Evolutionary conservation across 2,329 filamentous ascomycete genomes (phyloP).

Genomic region (Biscogniauxia marginata): DNA sequence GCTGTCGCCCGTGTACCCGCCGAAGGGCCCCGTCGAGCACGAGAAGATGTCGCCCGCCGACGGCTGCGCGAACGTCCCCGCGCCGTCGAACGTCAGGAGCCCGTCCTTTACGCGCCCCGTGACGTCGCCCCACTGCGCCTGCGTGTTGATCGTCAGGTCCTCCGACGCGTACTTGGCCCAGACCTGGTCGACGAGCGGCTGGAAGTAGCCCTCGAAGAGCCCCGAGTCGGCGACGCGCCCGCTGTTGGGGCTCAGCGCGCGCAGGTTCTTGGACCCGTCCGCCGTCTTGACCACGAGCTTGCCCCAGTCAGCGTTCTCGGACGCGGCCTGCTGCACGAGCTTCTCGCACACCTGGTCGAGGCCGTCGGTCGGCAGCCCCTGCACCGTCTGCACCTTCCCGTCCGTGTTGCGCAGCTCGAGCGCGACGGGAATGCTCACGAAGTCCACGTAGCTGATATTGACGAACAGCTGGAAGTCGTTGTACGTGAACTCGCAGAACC

Average conservation of each 20-base stretch:
- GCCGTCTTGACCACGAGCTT: slow-evolving; percentile 46
- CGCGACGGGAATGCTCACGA: slow-evolving; percentile 64
- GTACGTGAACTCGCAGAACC: slow-evolving; percentile 69
- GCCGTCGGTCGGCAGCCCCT: slow-evolving; percentile 48
- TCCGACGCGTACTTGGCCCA: slow-evolving; percentile 48
- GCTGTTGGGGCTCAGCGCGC: slow-evolving; percentile 54
- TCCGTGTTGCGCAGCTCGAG: slow-evolving; percentile 49
- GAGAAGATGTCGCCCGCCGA: slow-evolving; percentile 37
- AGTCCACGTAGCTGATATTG: slow-evolving; percentile 75
- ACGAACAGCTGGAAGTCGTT: slow-evolving; percentile 61
- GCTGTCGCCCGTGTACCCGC: slow-evolving; percentile 38
- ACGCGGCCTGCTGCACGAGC: slow-evolving; percentile 44
- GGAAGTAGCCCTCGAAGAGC: slow-evolving; percentile 52
- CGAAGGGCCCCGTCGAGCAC: slow-evolving; percentile 53
- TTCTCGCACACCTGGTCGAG: slow-evolving; percentile 44
- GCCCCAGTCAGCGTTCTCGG: slow-evolving; percentile 51
- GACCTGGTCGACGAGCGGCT: slow-evolving; percentile 48
- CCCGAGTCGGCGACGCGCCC: slow-evolving; percentile 42
- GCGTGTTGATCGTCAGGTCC: slow-evolving; percentile 53
- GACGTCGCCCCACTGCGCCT: slow-evolving; percentile 50
- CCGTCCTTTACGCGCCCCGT: slow-evolving; percentile 40
- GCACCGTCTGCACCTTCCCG: slow-evolving; percentile 45
- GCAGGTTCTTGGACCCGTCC: slow-evolving; percentile 41
- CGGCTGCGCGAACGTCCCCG: slow-evolving; percentile 45
- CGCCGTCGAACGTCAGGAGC: slow-evolving; percentile 40